Evolutionary conservation across 1,139 yeast genomes (phyloP), one percentile per base, ranked within the genome.

Genomic region (Kurtzmaniella natalensis): DNA sequence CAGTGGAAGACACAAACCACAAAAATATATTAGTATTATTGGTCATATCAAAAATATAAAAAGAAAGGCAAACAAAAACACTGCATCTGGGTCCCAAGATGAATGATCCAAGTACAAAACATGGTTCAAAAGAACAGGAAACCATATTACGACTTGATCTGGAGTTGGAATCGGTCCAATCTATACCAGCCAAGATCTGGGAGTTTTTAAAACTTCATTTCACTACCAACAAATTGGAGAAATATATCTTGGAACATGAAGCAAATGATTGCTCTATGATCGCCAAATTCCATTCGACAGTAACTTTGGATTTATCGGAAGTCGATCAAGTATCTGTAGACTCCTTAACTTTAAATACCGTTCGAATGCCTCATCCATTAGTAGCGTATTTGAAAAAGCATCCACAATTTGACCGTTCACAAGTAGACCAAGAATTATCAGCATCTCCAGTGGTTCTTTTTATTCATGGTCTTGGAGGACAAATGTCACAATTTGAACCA

Each of bases 401-500:
- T 28, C 44, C 38, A 27, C 43, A 29, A 29, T 44, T 40, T 38
- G 49, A 36, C 25, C 57, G 40, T 30, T 37, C 48, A 3, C 53
- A 55, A 31, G 58, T 70, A 11, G 44, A 54, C 38, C 44, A 49
- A 13, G 70, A 70, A 34, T 56, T 76, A 27, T 57, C 61, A 18
- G 65, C 64, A 16, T 56, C 79, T 32, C 92, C 94, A 0, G 61
- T 76, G 4, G 53, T 81, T 10, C 61, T 83, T 10, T 72, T 83
- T 35, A 48, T 83, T 16, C 94, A 83, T 53, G 94, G 94, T 0
- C 57, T 83, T 29, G 94, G 94, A 1, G 94, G 94, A 7, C 89
- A 81, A 49, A 64, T 81, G 59, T 67, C 82, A 7, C 89, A 81
- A 50, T 82, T 84, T 50, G 86, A 80, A 45, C 73, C 77, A 3